Conservation (phyloP, 2,329 filamentous ascomycete genomes). For the Colletotrichum sp. region DNA sequence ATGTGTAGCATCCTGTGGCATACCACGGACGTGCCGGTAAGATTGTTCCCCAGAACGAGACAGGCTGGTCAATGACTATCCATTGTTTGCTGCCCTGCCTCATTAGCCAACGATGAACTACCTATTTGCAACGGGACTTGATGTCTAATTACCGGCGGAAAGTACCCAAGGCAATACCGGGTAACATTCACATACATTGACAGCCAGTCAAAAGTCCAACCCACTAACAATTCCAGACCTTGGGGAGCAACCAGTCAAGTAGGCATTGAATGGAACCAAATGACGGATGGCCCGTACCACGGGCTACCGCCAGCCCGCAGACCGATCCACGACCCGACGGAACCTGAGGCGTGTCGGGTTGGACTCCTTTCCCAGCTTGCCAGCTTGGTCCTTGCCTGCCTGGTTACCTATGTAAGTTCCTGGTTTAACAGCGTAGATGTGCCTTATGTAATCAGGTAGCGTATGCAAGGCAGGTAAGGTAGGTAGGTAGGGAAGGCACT, state of each 20-base stretch:
- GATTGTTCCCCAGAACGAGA: neutral
- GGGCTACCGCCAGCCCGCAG: neutral
- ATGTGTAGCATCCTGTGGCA: neutral
- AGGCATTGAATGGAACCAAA: neutral
- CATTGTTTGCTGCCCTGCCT: neutral
- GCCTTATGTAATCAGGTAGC: neutral
- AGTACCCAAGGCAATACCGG: neutral
- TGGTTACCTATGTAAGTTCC: neutral
- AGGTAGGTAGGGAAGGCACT: neutral
- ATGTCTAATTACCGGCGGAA: neutral
- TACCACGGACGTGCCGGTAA: neutral
- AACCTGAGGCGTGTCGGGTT: neutral
- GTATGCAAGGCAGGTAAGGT: neutral
- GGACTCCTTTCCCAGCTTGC: neutral
- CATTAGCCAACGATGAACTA: neutral
- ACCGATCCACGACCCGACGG: neutral
- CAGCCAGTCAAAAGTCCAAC: conserved; percentile 2
- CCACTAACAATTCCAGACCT: conserved; percentile 12
- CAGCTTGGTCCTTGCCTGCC: neutral
- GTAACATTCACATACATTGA: neutral
- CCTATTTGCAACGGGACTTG: neutral
- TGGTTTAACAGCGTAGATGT: neutral
- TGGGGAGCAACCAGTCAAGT: neutral
- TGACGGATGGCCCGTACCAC: neutral
- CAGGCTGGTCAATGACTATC: neutral